Evolutionary conservation across 306 rosid species (phyloP), one percentile per base, ranked within the genome.

Genomic region (Vachellia collinsii): DNA sequence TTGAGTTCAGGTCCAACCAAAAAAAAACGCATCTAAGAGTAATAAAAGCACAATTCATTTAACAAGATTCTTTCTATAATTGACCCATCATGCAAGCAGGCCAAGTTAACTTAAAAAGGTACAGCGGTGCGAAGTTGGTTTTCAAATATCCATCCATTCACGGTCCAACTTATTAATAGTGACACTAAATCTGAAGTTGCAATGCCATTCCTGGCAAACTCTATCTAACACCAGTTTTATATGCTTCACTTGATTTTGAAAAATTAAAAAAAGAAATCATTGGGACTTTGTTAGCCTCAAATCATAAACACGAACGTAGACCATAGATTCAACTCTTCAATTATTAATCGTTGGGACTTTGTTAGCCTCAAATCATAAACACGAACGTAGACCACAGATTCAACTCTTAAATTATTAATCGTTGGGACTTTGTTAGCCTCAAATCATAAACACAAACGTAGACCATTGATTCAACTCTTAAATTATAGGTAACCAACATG

Each of bases 1-100:
- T n/a, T 5, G 70, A 20, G 46, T 64, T 74, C 72, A 78, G 66
- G n/a, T 59, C 67, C 48, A 25, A 85, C 75, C 58, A 74, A 68
- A 66, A 70, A 47, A 51, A 76, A n/a, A 67, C 48, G 75, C 70
- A 66, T 41, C 36, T 54, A 59, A 80, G 51, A 25, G 37, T 16
- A 51, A 73, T 23, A 62, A 19, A 22, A 23, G 23, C 25, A 73
- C 19, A 17, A 43, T 22, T 74, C 62, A 39, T 46, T 74, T 12
- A 58, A 47, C 38, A 53, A 77, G 43, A 12, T 64, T 39, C 62
- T 51, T 48, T 50, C 59, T 13, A 62, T 41, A 61, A 29, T 36
- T 74, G 62, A 80, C 50, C n/a, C 48, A 73, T 73, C 38, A 66
- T 70, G 74, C 38, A 75, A 58, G 74, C 71, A 20, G 51, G n/a